Conservation (phyloP, 2,329 filamentous ascomycete species). For the Myotisia sp. region DNA sequence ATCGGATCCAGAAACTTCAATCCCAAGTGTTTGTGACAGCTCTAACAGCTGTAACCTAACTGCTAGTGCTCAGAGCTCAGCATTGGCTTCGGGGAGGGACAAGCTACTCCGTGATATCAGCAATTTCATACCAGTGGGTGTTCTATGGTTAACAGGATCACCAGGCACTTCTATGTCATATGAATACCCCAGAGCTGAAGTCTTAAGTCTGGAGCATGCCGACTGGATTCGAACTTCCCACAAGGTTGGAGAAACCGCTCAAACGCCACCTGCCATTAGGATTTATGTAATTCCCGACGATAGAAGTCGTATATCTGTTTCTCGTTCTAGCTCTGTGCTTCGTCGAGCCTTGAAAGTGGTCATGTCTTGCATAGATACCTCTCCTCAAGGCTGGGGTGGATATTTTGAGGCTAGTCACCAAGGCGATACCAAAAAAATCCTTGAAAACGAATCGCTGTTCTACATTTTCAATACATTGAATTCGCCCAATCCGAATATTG, state of each 20-base stretch:
- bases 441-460: slow-evolving; percentile 33
- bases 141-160: slow-evolving; percentile 15
- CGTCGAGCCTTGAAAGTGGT: slow-evolving; percentile 26
- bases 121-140: slow-evolving; percentile 22
- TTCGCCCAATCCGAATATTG: slow-evolving; percentile 24
- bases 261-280: slow-evolving; percentile 14
- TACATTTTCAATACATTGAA: slow-evolving; percentile 38
- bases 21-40: slow-evolving; percentile 1
- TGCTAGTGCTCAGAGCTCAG: not conserved
- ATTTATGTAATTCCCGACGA: slow-evolving; percentile 31
- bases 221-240: slow-evolving; percentile 23
- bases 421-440: slow-evolving; percentile 5
- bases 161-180: not conserved
- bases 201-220: slow-evolving; percentile 19
- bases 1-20: not conserved
- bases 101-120: slow-evolving; percentile 10
- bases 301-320: slow-evolving; percentile 20
- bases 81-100: slow-evolving; percentile 7
- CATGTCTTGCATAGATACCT: slow-evolving; percentile 28
- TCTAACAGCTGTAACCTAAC: no score
- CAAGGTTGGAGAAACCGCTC: not conserved
- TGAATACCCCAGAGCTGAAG: slow-evolving; percentile 11
- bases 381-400: slow-evolving; percentile 27
- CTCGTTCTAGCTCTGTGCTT: slow-evolving; percentile 22
- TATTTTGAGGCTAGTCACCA: slow-evolving; percentile 11